Percentiles rank a stretch among this genome's conserved stretches.
Conservation (phyloP, 371 early-diverging fungal genomes). For the Amoeboradix gromovi region DNA sequence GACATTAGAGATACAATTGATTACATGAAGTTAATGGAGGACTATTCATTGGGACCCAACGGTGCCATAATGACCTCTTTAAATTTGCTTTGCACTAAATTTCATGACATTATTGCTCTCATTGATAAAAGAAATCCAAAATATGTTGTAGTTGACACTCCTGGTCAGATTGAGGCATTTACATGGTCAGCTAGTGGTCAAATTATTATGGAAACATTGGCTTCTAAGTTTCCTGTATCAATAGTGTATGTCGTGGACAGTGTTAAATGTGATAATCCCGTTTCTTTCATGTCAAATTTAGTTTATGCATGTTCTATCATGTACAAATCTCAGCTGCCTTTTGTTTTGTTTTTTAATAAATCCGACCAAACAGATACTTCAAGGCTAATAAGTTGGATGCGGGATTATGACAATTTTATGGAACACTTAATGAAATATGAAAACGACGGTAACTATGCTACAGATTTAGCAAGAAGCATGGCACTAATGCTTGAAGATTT, state of each 20-base stretch:
- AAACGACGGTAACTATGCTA: slow-evolving; percentile 36
- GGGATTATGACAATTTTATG: slow-evolving; percentile 76
- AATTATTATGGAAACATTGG: slow-evolving; percentile 81
- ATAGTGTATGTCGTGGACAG: slow-evolving; percentile 92
- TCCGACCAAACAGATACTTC: slow-evolving; percentile 64
- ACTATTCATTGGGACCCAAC: slow-evolving; percentile 94
- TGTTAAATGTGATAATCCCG: slow-evolving; percentile 61
- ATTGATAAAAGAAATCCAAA: slow-evolving; percentile 41
- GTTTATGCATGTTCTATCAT: slow-evolving; percentile 63
- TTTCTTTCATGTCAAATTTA: slow-evolving; percentile 99
- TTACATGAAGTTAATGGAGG: slow-evolving; percentile 94
- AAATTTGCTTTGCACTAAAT: slow-evolving; percentile 86
- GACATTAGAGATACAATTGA: slow-evolving; percentile 95
- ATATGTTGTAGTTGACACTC: slow-evolving; percentile 87
- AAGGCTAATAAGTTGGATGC: slow-evolving; percentile 82
- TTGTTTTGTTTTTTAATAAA: slow-evolving; percentile 90
- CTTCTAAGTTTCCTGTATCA: slow-evolving; percentile 66
- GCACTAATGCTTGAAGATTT: slow-evolving; percentile 93
- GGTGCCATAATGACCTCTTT: slow-evolving; percentile 90
- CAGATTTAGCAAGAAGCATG: slow-evolving; percentile 70
- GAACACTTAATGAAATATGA: slow-evolving; percentile 27
- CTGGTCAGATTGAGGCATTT: slow-evolving; percentile 99
- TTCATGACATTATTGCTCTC: slow-evolving; percentile 68
- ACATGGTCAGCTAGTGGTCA: slow-evolving; percentile 97
- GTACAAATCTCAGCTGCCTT: slow-evolving; percentile 41